phyloP scores from a whole-genome alignment of 2,329 filamentous ascomycete species.

The Cadophora sp. region DNA sequence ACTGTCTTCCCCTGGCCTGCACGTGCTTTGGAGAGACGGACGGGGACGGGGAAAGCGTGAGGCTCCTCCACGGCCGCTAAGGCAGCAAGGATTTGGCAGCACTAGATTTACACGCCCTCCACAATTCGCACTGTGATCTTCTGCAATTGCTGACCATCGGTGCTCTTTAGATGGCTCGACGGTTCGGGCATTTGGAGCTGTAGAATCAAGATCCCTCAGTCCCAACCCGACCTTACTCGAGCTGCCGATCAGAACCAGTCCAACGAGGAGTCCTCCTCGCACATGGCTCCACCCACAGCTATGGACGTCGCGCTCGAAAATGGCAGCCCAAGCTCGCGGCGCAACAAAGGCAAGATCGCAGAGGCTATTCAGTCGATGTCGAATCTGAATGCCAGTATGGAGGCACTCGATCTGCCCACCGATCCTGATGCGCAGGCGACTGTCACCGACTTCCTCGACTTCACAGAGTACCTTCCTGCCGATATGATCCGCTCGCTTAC shows the following conservation, averaged over 20 bases:
- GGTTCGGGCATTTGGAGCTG: conserved; percentile 43
- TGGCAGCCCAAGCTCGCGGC: conserved; percentile 39
- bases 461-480: conserved; percentile 68
- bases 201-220: conserved; percentile 43
- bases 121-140: conserved; percentile 11
- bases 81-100: conserved; percentile 12
- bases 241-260: conserved; percentile 18
- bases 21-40: conserved; percentile 17
- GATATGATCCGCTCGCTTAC: conserved; percentile 71
- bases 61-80: conserved; percentile 18
- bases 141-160: conserved; percentile 26
- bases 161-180: conserved; percentile 42
- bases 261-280: conserved; percentile 10
- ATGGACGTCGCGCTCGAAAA: conserved; percentile 38
- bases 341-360: conserved; percentile 42
- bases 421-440: conserved; percentile 73
- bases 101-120: conserved; percentile 19
- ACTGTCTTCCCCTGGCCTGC: conserved; percentile 23
- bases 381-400: conserved; percentile 41
- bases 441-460: conserved; percentile 72
- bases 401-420: conserved; percentile 45
- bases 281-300: conserved; percentile 34
- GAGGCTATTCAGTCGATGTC: conserved; percentile 43
- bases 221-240: conserved; percentile 27
- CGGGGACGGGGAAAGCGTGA: neutral